These are phyloP conservation scores for Dactylellina parvicollis DNA, from an alignment of 2,329 filamentous ascomycete species.

Conservation along the genomic window DNA sequence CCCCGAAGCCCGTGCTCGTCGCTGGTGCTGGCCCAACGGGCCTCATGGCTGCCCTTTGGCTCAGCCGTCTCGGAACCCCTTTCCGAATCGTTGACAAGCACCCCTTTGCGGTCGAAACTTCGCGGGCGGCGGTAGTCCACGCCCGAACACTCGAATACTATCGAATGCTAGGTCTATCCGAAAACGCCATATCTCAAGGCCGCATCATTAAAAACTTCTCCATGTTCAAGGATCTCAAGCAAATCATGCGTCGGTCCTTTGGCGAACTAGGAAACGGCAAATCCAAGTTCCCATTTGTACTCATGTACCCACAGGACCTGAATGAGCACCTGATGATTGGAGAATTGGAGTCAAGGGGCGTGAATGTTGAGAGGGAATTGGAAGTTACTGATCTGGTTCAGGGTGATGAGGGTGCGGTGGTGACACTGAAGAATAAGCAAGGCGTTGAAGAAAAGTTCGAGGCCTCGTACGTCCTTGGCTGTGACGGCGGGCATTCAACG, in stretches of 20 bases:
- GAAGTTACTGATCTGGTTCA: conserved; percentile 59
- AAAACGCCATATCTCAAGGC: conserved; percentile 61
- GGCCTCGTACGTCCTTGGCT: conserved; percentile 65
- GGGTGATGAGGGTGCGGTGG: conserved; percentile 59
- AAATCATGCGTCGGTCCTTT: conserved; percentile 59
- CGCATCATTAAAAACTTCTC: conserved; percentile 61
- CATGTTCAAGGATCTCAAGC: conserved; percentile 61
- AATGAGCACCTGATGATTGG: conserved; percentile 60
- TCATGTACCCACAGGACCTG: conserved; percentile 60
- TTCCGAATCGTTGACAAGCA: conserved; percentile 62
- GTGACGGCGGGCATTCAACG: conserved; percentile 67
- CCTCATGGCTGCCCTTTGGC: conserved; percentile 62
- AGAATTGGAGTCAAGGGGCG: conserved; percentile 55
- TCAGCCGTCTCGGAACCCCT: conserved; percentile 59
- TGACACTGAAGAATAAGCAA: conserved; percentile 55
- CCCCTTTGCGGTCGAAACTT: conserved; percentile 60
- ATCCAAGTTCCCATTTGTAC: conserved; percentile 59
- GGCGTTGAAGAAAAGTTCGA: conserved; percentile 58
- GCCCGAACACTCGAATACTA: conserved; percentile 66
- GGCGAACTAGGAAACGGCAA: conserved; percentile 57
- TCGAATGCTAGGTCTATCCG: conserved; percentile 63
- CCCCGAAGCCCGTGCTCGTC: conserved; percentile 61
- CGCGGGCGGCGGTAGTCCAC: conserved; percentile 65
- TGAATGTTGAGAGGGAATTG: conserved; percentile 58
- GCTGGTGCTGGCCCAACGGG: conserved; percentile 65